These are phyloP conservation scores for Elaphomyces granulatus DNA, from an alignment of 495 filamentous ascomycete genomes.

Conservation along the genomic window DNA sequence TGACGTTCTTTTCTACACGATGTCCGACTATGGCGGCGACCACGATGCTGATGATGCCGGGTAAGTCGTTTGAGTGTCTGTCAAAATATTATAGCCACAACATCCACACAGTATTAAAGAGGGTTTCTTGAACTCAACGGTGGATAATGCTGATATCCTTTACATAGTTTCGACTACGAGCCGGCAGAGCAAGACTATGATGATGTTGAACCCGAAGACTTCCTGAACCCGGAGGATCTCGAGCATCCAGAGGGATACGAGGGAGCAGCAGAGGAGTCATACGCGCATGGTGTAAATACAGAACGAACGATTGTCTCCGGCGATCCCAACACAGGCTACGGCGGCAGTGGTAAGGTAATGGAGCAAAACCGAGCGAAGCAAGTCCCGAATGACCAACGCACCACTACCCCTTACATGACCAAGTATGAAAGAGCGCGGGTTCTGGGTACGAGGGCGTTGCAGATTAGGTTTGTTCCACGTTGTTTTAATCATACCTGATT, in stretches of 20 bases:
- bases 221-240: slow-evolving; percentile 32
- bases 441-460: slow-evolving; percentile 79
- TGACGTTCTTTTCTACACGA: slow-evolving; percentile 23
- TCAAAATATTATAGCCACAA: background rate
- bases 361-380: slow-evolving; percentile 70
- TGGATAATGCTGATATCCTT: slow-evolving; percentile 11
- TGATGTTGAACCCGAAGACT: slow-evolving; percentile 47
- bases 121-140: too few species aligned
- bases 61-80: slow-evolving; percentile 8
- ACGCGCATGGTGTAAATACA: slow-evolving; percentile 31
- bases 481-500: slow-evolving; percentile 2
- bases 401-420: slow-evolving; percentile 97
- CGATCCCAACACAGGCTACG: slow-evolving; percentile 54
- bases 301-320: slow-evolving; percentile 55
- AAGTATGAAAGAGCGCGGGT: slow-evolving; percentile 95
- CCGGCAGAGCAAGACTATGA: slow-evolving; percentile 48
- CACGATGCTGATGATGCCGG: slow-evolving; percentile 47
- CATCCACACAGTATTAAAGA: background rate
- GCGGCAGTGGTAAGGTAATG: slow-evolving; percentile 34
- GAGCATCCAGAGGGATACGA: slow-evolving; percentile 21
- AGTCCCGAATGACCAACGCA: slow-evolving; percentile 74
- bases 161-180: slow-evolving; percentile 37
- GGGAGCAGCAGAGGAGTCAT: slow-evolving; percentile 36
- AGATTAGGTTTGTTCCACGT: slow-evolving; percentile 67
- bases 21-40: slow-evolving; percentile 72